Conservation (phyloP, 768 basidiomycete genomes). For the Nevesoporus exiguus region DNA sequence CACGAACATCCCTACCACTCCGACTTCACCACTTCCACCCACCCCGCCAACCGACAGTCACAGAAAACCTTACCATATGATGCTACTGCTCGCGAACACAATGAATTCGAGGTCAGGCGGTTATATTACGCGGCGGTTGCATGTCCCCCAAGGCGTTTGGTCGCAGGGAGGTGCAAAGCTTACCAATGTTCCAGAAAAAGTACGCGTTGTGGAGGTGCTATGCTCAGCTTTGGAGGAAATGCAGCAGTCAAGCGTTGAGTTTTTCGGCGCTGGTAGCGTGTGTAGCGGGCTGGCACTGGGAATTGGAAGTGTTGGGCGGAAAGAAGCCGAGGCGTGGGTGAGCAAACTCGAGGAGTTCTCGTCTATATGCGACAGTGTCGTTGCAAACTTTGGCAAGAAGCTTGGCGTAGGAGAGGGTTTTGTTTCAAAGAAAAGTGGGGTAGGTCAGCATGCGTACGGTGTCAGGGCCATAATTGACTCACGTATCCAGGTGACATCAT, state of each 20-base stretch:
- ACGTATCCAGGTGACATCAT: conserved; percentile 48
- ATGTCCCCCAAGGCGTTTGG: conserved; percentile 90
- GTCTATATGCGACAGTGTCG: conserved; percentile 72
- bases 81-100: conserved; percentile 73
- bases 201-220: conserved; percentile 78
- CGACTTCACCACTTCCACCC: conserved; percentile 75
- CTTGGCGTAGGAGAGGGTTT: conserved; percentile 87
- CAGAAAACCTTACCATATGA: conserved; percentile 87
- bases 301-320: conserved; percentile 70
- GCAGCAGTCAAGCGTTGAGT: conserved; percentile 63
- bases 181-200: conserved; percentile 76
- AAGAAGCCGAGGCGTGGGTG: conserved; percentile 78
- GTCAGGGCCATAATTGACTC: conserved; percentile 5
- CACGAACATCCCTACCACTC: conserved; percentile 65
- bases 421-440: conserved; percentile 72
- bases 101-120: conserved; percentile 82
- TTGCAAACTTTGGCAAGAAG: conserved; percentile 82
- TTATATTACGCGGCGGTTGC: conserved; percentile 80
- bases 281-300: conserved; percentile 71
- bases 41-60: conserved; percentile 67
- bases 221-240: conserved; percentile 78
- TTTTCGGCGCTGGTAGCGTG: conserved; percentile 76
- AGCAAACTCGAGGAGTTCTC: conserved; percentile 79
- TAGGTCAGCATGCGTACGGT: conserved; percentile 28
- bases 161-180: conserved; percentile 87